These are phyloP conservation scores for Ilyonectria robusta DNA, from an alignment of 2,329 filamentous ascomycete genomes.

Conservation along the genomic window DNA sequence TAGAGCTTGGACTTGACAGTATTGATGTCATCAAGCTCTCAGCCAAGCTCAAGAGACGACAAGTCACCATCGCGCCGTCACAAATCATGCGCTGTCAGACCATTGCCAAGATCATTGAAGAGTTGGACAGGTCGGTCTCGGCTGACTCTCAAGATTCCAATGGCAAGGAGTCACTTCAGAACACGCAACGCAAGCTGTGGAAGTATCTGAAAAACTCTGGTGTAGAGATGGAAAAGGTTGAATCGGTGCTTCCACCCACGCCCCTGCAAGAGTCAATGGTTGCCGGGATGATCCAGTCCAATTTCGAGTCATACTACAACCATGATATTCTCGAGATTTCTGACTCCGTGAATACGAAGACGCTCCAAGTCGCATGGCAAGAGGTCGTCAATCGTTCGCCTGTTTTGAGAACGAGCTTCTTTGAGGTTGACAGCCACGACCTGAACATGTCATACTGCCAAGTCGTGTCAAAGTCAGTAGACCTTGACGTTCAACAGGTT, in stretches of 20 bases:
- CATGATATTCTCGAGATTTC: constrained; percentile 80
- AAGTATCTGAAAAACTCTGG: constrained; percentile 54
- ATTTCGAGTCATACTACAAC: constrained; percentile 86
- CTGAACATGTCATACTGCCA: constrained; percentile 68
- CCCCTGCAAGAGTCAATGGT: constrained; percentile 91
- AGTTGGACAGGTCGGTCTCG: constrained; percentile 11
- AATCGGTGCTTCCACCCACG: constrained; percentile 80
- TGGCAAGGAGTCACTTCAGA: constrained; percentile 25
- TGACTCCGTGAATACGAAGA: constrained; percentile 66
- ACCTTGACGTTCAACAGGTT: constrained; percentile 39
- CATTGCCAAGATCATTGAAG: constrained; percentile 70
- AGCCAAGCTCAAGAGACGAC: constrained; percentile 74
- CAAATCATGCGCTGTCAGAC: constrained; percentile 81
- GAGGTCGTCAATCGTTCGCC: constrained; percentile 72
- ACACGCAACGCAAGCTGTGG: constrained; percentile 53
- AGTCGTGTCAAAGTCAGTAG: constrained; percentile 54
- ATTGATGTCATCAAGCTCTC: constrained; percentile 92
- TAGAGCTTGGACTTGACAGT: constrained; percentile 90
- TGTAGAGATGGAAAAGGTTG: constrained; percentile 58
- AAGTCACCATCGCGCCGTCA: constrained; percentile 77
- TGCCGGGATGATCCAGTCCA: constrained; percentile 83
- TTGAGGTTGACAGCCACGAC: constrained; percentile 73
- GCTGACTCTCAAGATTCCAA: not conserved
- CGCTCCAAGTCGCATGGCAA: constrained; percentile 73
- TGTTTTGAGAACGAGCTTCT: constrained; percentile 83